phyloP scores from a whole-genome alignment of 768 basidiomycete species.

The Rickenella mellea region DNA sequence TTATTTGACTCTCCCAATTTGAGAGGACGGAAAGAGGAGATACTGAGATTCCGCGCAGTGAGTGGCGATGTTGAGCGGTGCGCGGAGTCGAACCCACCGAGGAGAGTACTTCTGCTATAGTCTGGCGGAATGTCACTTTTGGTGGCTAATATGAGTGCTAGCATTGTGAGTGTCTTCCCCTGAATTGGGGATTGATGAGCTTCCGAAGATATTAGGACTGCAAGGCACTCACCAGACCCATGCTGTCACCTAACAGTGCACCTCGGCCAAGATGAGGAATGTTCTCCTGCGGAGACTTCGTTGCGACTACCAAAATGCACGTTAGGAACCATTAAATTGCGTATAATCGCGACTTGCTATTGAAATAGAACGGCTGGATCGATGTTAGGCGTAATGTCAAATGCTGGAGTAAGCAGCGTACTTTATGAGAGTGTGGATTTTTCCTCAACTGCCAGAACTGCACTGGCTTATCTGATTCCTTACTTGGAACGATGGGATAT shows the following conservation, averaged over 20 bases:
- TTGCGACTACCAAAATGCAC: slow-evolving; percentile 46
- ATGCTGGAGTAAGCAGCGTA: slow-evolving; percentile 17
- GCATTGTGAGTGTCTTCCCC: slow-evolving; percentile 90
- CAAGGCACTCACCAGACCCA: slow-evolving; percentile 51
- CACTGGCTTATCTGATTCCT: slow-evolving; percentile 59
- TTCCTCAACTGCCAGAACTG: slow-evolving; percentile 83
- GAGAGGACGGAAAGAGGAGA: slow-evolving; percentile 76
- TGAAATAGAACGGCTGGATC: slow-evolving; percentile 27
- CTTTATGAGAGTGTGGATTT: slow-evolving; percentile 44
- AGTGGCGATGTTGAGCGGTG: neutral
- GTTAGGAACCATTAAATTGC: neutral
- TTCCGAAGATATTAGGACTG: neutral
- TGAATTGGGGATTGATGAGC: slow-evolving; percentile 16
- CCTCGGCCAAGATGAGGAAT: slow-evolving; percentile 67
- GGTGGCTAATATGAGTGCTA: slow-evolving; percentile 73
- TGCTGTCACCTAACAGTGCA: slow-evolving; percentile 84
- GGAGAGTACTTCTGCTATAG: slow-evolving; percentile 63
- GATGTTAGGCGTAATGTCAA: neutral
- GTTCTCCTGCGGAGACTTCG: slow-evolving; percentile 63
- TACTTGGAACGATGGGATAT: slow-evolving; percentile 64
- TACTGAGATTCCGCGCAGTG: slow-evolving; percentile 33
- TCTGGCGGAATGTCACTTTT: slow-evolving; percentile 48
- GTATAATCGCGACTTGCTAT: slow-evolving; percentile 16
- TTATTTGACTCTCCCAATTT: slow-evolving; percentile 82
- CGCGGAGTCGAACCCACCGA: slow-evolving; percentile 42